Base-by-base conservation (phyloP, 306 rosid species). In the Fragaria ananassa region DNA sequence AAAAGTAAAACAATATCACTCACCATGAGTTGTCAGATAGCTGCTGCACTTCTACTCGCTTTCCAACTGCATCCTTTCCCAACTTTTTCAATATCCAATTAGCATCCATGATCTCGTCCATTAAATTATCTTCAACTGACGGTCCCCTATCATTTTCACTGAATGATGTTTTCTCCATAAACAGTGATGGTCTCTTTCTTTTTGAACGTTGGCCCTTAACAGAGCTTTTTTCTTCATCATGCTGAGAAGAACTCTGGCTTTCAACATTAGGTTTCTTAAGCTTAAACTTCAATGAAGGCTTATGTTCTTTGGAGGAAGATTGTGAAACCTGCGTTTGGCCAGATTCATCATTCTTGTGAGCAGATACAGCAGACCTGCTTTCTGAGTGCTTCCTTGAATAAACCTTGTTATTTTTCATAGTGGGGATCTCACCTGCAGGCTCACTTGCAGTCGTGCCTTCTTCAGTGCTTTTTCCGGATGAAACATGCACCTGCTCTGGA, bases 11-110 rank as follows among this genome's bases (percentile, higher is more conserved):
- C 50, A 77, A 74, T 69, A 42, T 84, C 90, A 87, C 91, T 83
- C 68, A 96, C 99, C 99, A 96, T 58, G 96, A 91, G 71, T 88
- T 88, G 80, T 92, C 98, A 0, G 96, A 84, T 80, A 87, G 74
- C 67, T 92, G 97, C 77, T 92, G 97, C 85, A 92, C 93, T 91
- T 96, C 98, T 82, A 96, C 98, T 80, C 96, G 89, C 90, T 96
- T 96, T 82, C 99, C 99, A 50, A 92, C 73, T 66, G 99, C 98
- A 80, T 96, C 99, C 83, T 79, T 92, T 45, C 99, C 99, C 88
- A 92, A 82, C 83, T 91, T 96, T 87, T 89, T 88, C 83, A 96
- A 83, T 68, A 96, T 96, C 99, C 97, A 94, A 83, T 88, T 96
- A 76, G 97, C 97, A 74, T 88, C 99, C 95, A 95, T 82, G 80